Conservation (phyloP, 2,329 filamentous ascomycete species). For the Rasamsonia emersonii region DNA sequence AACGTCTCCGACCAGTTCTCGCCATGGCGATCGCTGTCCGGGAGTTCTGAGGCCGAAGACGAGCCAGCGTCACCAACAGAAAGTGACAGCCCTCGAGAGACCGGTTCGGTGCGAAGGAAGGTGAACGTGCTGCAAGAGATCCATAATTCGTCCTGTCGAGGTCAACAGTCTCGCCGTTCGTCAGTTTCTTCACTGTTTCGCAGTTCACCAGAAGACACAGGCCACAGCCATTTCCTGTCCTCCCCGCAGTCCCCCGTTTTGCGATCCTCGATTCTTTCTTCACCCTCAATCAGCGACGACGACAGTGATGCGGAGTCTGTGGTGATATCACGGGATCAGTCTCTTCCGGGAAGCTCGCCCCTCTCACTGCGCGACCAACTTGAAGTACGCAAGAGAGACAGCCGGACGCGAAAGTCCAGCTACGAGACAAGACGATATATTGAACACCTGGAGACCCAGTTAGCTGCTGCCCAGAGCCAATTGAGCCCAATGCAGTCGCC, state of each 20-base stretch:
- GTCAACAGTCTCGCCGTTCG: constrained; percentile 11
- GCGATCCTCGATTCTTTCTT: constrained; percentile 1
- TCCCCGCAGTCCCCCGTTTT: background rate
- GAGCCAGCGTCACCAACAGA: constrained; percentile 2
- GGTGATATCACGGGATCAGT: constrained; percentile 1
- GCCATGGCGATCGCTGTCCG: constrained; percentile 13
- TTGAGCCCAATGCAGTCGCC: constrained; percentile 34
- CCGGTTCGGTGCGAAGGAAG: constrained; percentile 10
- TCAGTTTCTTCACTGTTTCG: constrained; percentile 9
- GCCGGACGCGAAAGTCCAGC: constrained; percentile 16
- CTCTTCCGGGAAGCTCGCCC: background rate
- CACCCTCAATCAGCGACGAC: background rate
- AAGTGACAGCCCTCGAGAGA: background rate
- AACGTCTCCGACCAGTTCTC: constrained; percentile 14
- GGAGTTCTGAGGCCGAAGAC: constrained; percentile 13
- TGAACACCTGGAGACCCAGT: constrained; percentile 40
- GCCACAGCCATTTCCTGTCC: constrained; percentile 3
- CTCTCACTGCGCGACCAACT: background rate
- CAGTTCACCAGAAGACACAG: constrained; percentile 8
- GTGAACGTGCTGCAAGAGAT: constrained; percentile 23
- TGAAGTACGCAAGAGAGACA: constrained; percentile 6
- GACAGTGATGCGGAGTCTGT: background rate
- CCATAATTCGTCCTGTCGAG: constrained; percentile 17
- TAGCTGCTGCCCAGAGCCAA: constrained; percentile 33
- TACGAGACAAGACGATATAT: constrained; percentile 39